A percentile compares a stretch with the other conserved stretches of the same genome.
phyloP scores from a whole-genome alignment of 2,329 filamentous ascomycete genomes.

The Aspergillus floridensis region DNA sequence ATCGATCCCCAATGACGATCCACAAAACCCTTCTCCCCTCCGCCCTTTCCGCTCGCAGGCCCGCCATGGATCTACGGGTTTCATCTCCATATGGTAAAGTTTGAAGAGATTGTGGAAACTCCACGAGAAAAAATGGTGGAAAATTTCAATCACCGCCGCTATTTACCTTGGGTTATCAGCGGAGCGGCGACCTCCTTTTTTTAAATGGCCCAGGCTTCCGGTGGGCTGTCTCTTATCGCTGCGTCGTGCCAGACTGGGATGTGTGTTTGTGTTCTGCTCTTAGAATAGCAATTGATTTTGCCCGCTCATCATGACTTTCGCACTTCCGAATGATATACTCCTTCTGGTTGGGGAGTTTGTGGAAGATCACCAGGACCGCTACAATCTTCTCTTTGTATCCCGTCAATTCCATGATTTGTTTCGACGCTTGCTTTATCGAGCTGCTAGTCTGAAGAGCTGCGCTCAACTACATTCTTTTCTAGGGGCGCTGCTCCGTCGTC shows the following conservation, averaged over 20 bases:
- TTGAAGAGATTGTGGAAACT: conserved; percentile 5
- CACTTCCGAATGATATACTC: conserved; percentile 30
- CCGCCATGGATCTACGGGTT: conserved; percentile 10
- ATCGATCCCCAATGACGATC: conserved; percentile 12
- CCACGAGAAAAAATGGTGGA: neutral
- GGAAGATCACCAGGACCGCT: conserved; percentile 25
- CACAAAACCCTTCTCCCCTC: conserved; percentile 8
- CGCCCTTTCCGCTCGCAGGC: conserved; percentile 15
- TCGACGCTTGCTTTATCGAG: conserved; percentile 23
- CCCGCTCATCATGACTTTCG: conserved; percentile 21
- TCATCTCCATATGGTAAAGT: neutral
- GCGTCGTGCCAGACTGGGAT: neutral
- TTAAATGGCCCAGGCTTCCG: conserved; percentile 3
- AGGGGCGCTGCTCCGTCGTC: conserved; percentile 18
- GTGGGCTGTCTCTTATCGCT: neutral
- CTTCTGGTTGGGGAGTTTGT: conserved; percentile 29
- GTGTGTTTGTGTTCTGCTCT: neutral
- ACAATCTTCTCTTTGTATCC: conserved; percentile 27
- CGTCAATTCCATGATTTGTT: conserved; percentile 29
- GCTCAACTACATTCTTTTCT: conserved; percentile 22
- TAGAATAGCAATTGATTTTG: conserved; percentile 3
- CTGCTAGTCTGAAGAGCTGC: conserved; percentile 18
- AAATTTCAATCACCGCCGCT: conserved; percentile 5
- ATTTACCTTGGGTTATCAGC: conserved; percentile 4
- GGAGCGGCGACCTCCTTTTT: neutral